phyloP scores from a whole-genome alignment of 2,329 filamentous ascomycete genomes.

The Talaromyces sp. region DNA sequence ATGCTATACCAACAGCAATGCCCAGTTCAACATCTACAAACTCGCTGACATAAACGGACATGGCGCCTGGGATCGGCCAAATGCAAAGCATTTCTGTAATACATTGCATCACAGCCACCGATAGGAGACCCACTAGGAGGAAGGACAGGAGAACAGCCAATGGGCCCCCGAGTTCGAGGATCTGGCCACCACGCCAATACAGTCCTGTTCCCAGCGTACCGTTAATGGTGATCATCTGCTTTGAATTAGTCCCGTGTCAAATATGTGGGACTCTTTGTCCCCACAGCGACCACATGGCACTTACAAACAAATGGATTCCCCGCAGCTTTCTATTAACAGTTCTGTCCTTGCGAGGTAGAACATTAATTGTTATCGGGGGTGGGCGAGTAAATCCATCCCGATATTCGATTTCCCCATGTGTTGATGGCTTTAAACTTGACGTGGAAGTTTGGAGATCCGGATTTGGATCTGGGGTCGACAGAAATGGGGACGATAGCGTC shows the following conservation, averaged over 20 bases:
- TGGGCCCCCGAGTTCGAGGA: constrained; percentile 30
- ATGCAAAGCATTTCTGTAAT: constrained; percentile 32
- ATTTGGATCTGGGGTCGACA: not conserved
- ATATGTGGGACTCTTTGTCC: not conserved
- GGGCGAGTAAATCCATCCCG: not conserved
- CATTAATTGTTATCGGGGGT: not conserved
- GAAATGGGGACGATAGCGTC: not conserved
- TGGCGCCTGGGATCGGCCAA: constrained; percentile 33
- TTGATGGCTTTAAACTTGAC: not conserved
- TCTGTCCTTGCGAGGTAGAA: constrained; percentile 2
- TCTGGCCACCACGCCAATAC: constrained; percentile 25
- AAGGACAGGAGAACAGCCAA: constrained; percentile 27
- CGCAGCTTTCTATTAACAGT: constrained; percentile 11
- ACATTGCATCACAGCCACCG: constrained; percentile 35
- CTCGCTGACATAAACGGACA: constrained; percentile 29
- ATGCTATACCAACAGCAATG: constrained; percentile 28
- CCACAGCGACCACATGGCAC: constrained; percentile 1
- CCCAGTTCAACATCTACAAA: constrained; percentile 35
- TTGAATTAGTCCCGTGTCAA: not conserved
- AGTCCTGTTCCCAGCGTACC: constrained; percentile 30
- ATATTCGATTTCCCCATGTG: not conserved
- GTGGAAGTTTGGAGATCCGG: not conserved
- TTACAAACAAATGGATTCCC: constrained; percentile 23
- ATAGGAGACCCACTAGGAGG: constrained; percentile 25
- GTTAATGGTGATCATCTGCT: constrained; percentile 32